Percentiles rank a stretch among this genome's conserved stretches.
Conservation (phyloP, 257 asterid genomes). For the Lycium barbarum region DNA sequence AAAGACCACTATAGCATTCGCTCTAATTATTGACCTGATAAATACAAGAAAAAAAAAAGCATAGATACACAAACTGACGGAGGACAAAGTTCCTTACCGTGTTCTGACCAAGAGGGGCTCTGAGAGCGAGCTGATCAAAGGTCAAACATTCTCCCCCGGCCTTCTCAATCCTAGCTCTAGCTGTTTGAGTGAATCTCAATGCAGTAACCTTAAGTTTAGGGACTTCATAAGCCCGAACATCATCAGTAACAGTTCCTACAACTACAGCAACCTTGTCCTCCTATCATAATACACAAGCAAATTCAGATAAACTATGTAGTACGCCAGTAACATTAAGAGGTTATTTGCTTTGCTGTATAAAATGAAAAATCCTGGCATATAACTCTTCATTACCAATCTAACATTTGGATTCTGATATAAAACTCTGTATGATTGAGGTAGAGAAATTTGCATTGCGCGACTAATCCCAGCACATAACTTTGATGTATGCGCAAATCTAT, state of each 20-base stretch:
- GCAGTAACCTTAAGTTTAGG: constrained; percentile 81
- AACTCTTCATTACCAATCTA: neutral
- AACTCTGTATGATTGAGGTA: neutral
- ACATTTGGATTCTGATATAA: neutral
- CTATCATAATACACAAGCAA: constrained; percentile 39
- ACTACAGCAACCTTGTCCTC: constrained; percentile 83
- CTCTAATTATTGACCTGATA: neutral
- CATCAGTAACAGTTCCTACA: constrained; percentile 87
- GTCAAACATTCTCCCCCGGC: constrained; percentile 96
- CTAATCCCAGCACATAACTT: neutral
- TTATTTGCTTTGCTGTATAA: neutral
- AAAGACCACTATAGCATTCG: neutral
- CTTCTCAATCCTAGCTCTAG: constrained; percentile 95
- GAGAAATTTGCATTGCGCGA: neutral
- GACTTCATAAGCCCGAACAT: constrained; percentile 65
- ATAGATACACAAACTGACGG: neutral
- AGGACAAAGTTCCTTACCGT: constrained; percentile 47
- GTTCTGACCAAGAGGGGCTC: constrained; percentile 96
- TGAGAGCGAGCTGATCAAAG: constrained; percentile 92
- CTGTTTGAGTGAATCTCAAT: constrained; percentile 82
- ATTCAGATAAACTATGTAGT: neutral
- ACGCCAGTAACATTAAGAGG: neutral
- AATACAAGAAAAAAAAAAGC: neutral
- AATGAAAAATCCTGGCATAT: neutral
- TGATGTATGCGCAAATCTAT: neutral